Evolutionary conservation across 2,329 filamentous ascomycete genomes (phyloP).

Genomic region (Penicillium thymicola): DNA sequence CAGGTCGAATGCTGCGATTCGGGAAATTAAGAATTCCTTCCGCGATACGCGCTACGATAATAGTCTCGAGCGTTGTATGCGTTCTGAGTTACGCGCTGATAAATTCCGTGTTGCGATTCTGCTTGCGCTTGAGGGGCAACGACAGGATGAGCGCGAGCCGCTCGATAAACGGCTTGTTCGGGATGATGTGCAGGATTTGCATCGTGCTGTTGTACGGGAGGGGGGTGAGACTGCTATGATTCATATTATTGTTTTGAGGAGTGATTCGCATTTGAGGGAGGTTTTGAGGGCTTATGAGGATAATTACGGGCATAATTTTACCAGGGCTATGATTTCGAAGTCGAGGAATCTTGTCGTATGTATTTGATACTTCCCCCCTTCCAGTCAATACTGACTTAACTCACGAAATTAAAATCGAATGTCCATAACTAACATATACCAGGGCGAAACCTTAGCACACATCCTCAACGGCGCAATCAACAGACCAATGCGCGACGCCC

Average conservation of each 20-base stretch:
- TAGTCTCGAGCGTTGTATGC: conserved; percentile 78
- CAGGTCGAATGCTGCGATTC: conserved; percentile 80
- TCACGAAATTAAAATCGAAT: background rate
- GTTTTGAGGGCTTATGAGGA: conserved; percentile 74
- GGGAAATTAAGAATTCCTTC: conserved; percentile 81
- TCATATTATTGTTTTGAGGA: conserved; percentile 73
- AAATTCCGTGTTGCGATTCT: conserved; percentile 91
- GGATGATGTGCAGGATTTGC: conserved; percentile 70
- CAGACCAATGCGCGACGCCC: conserved; percentile 84
- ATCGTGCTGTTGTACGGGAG: conserved; percentile 64
- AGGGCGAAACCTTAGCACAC: conserved; percentile 93
- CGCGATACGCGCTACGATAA: conserved; percentile 88
- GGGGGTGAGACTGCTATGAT: conserved; percentile 89
- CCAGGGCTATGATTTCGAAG: conserved; percentile 79
- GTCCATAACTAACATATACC: conserved; percentile 12
- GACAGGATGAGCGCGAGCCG: conserved; percentile 77
- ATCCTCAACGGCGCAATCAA: conserved; percentile 97
- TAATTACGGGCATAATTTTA: conserved; percentile 75
- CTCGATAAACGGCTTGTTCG: conserved; percentile 61
- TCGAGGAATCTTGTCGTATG: conserved; percentile 88
- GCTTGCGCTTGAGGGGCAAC: conserved; percentile 73
- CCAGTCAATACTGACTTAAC: background rate
- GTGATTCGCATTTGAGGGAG: conserved; percentile 76
- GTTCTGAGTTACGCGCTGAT: conserved; percentile 86
- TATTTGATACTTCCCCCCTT: conserved; percentile 28